Percentiles rank a stretch among this genome's conserved stretches.
Evolutionary conservation across 2,329 filamentous ascomycete species (phyloP).

Genomic region (Xylariaceae sp.): DNA sequence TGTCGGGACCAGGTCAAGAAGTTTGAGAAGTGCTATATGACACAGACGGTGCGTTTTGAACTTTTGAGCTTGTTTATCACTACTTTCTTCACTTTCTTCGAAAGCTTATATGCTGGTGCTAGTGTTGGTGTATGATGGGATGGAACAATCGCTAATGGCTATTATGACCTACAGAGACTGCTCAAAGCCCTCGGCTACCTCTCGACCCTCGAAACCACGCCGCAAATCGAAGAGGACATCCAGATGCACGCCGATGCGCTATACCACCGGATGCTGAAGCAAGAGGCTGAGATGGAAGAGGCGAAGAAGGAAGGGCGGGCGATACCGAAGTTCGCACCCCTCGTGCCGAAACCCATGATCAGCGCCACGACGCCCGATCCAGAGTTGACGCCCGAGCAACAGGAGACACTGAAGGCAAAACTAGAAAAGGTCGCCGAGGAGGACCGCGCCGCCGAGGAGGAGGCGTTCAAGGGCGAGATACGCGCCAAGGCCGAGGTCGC

Average conservation of each 20-base stretch:
- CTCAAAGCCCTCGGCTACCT: conserved; percentile 90
- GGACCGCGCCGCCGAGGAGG: conserved; percentile 68
- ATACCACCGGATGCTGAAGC: conserved; percentile 84
- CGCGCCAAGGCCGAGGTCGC: conserved; percentile 67
- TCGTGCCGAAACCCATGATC: conserved; percentile 51
- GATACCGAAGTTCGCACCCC: conserved; percentile 64
- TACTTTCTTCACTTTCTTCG: background rate
- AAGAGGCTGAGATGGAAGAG: conserved; percentile 77
- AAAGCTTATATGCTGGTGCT: background rate
- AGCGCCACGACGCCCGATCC: conserved; percentile 9
- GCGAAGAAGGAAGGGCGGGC: conserved; percentile 68
- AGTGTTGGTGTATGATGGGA: background rate
- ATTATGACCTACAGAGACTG: conserved; percentile 66
- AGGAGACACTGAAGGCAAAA: conserved; percentile 59
- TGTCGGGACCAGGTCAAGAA: conserved; percentile 78
- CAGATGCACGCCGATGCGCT: conserved; percentile 95
- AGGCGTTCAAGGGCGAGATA: conserved; percentile 67
- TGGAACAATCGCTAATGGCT: background rate
- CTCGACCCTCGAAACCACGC: conserved; percentile 67
- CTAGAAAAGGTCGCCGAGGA: conserved; percentile 63
- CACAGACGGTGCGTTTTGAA: conserved; percentile 71
- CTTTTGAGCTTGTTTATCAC: background rate
- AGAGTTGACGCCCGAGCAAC: conserved; percentile 54
- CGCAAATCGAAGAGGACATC: conserved; percentile 80
- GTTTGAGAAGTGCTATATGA: conserved; percentile 87